These are phyloP conservation scores for Phaffomyces antillensis DNA, from an alignment of 805 yeast species.

Conservation along the genomic window DNA sequence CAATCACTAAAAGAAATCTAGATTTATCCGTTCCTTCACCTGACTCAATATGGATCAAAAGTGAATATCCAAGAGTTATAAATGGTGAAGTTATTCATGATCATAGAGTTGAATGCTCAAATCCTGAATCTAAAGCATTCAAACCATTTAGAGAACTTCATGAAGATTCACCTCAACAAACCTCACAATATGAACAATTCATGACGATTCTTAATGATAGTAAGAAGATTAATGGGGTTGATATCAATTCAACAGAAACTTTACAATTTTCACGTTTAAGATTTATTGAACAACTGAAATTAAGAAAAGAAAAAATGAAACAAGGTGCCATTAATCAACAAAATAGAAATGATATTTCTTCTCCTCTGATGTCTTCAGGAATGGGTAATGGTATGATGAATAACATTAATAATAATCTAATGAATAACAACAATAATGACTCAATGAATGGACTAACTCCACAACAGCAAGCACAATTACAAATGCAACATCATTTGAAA, in stretches of 20 bases:
- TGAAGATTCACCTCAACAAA: conserved; percentile 67
- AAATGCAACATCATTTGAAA: conserved; percentile 23
- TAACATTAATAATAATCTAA: neutral
- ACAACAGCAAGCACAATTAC: conserved; percentile 25
- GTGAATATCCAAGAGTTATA: conserved; percentile 31
- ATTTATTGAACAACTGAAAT: conserved; percentile 80
- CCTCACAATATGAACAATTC: conserved; percentile 82
- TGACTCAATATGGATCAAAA: conserved; percentile 1
- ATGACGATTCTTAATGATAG: conserved; percentile 63
- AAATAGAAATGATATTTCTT: conserved; percentile 4
- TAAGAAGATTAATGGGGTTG: conserved; percentile 23
- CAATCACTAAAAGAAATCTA: conserved; percentile 70
- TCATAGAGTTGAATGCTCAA: conserved; percentile 34
- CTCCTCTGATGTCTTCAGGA: conserved; percentile 1
- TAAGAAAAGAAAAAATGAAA: conserved; percentile 51
- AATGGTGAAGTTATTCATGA: conserved; percentile 27
- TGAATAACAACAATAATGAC: neutral
- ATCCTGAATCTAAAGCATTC: conserved; percentile 31
- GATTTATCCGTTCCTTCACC: conserved; percentile 57
- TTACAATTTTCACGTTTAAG: conserved; percentile 79
- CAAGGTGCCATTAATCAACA: conserved; percentile 31
- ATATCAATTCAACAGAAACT: conserved; percentile 21
- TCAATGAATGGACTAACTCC: conserved; percentile 8
- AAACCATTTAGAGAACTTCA: conserved; percentile 46
- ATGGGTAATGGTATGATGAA: conserved; percentile 1